Percentiles rank a stretch among this genome's conserved stretches.
These are phyloP conservation scores for Citeromyces nyonsensis DNA, from an alignment of 805 yeast genomes.

Conservation along the genomic window DNA sequence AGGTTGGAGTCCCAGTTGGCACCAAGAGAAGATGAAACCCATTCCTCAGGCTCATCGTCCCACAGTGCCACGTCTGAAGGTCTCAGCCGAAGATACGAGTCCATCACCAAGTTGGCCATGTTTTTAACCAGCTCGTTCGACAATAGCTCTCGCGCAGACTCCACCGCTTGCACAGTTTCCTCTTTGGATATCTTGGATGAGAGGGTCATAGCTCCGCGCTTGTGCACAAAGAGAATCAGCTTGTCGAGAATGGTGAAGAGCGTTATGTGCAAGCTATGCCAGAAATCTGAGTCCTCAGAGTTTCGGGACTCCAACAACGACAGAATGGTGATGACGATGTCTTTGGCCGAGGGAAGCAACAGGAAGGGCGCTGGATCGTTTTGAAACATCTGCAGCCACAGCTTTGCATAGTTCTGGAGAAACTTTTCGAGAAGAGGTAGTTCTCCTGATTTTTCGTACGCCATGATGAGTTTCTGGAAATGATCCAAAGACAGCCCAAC, in stretches of 20 bases:
- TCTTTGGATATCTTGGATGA: constrained; percentile 49
- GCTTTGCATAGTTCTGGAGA: constrained; percentile 60
- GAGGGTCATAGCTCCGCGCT: constrained; percentile 49
- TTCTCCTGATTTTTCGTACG: constrained; percentile 29
- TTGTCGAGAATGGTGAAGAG: constrained; percentile 50
- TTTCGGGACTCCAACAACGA: constrained; percentile 43
- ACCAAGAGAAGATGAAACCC: constrained; percentile 70
- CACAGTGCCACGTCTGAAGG: constrained; percentile 72
- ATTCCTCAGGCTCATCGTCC: constrained; percentile 83
- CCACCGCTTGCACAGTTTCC: constrained; percentile 24
- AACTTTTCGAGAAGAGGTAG: constrained; percentile 48
- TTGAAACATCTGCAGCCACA: constrained; percentile 44
- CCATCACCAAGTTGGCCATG: constrained; percentile 51
- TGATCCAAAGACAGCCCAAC: constrained; percentile 40
- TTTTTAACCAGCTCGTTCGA: constrained; percentile 33
- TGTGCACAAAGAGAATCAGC: constrained; percentile 43
- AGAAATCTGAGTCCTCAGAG: constrained; percentile 42
- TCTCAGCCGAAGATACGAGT: constrained; percentile 58
- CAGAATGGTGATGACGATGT: constrained; percentile 46
- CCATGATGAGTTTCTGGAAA: constrained; percentile 35
- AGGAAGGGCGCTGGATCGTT: constrained; percentile 58
- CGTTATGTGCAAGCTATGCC: constrained; percentile 64
- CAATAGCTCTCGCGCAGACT: constrained; percentile 35
- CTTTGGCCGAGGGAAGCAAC: constrained; percentile 45
- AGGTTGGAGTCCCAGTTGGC: constrained; percentile 74